Percentiles rank a stretch among this genome's conserved stretches.
Evolutionary conservation across 768 basidiomycete genomes (phyloP).

Genomic region (Chalciporus sphaerocephalus): DNA sequence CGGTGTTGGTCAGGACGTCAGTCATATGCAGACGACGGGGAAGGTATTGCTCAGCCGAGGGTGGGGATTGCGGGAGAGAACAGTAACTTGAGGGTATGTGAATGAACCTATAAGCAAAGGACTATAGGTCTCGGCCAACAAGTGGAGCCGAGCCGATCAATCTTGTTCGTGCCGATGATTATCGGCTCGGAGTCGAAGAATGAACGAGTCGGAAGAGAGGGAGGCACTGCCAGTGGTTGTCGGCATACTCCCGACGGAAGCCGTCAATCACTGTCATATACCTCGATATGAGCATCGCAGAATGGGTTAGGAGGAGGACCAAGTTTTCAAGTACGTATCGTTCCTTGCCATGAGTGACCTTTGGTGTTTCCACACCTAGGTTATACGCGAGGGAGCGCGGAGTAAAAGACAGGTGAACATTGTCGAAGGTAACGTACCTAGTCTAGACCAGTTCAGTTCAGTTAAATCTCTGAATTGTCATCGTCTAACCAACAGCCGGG

Average conservation of each 20-base stretch:
- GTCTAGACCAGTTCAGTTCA: conserved; percentile 52
- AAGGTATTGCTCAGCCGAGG: neutral
- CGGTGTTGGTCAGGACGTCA: no score
- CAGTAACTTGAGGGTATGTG: neutral
- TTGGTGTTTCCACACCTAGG: neutral
- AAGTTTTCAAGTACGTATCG: conserved; percentile 1
- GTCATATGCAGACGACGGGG: neutral
- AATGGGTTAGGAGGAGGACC: neutral
- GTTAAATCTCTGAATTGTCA: conserved; percentile 36
- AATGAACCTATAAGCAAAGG: neutral
- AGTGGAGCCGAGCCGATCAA: neutral
- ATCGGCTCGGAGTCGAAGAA: neutral
- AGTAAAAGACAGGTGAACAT: neutral
- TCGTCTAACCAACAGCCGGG: conserved; percentile 8
- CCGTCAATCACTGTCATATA: conserved; percentile 8
- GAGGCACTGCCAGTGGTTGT: neutral
- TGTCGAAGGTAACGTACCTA: conserved; percentile 11
- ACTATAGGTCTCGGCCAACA: neutral
- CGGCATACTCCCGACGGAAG: conserved; percentile 3
- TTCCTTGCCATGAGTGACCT: neutral
- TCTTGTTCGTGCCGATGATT: neutral
- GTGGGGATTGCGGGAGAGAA: neutral
- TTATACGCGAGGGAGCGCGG: neutral
- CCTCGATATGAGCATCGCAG: conserved; percentile 10
- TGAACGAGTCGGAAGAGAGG: neutral